A percentile compares a stretch with the other conserved stretches of the same genome.
phyloP scores from a whole-genome alignment of 805 yeast species.

The Candida nanaspora region DNA sequence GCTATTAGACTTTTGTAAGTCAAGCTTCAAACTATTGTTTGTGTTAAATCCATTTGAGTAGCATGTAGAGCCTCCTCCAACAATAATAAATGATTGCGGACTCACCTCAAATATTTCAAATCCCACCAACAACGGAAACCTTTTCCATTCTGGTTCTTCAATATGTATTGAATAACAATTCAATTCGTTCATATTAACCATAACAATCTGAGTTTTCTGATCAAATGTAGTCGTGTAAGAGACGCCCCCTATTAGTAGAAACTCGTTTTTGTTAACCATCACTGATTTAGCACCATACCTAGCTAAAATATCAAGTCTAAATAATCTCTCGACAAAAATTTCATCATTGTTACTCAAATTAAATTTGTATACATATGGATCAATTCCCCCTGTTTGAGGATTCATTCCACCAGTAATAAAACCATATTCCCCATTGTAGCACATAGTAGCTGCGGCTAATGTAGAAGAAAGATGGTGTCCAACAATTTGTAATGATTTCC shows the following conservation, averaged over 20 bases:
- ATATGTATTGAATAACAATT: conserved; percentile 21
- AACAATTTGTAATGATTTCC: conserved; percentile 1
- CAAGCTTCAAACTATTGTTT: too few species aligned
- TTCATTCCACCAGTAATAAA: conserved; percentile 42
- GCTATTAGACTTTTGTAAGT: too few species aligned
- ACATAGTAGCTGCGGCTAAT: conserved; percentile 12
- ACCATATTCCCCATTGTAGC: conserved; percentile 24
- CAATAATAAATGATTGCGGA: conserved; percentile 9
- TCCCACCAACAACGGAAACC: conserved; percentile 47
- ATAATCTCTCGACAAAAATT: conserved; percentile 12
- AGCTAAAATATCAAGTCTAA: conserved; percentile 26
- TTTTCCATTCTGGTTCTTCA: conserved; percentile 30
- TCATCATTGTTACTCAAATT: too few species aligned
- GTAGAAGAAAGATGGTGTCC: conserved; percentile 2
- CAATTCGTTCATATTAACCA: conserved; percentile 18
- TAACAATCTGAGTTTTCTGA: conserved; percentile 29
- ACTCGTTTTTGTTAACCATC: conserved; percentile 21
- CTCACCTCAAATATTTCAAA: conserved; percentile 26
- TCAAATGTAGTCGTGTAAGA: conserved; percentile 29
- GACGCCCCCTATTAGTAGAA: conserved; percentile 54
- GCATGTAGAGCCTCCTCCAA: conserved; percentile 79
- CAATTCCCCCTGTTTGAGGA: conserved; percentile 16
- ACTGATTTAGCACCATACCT: conserved; percentile 43
- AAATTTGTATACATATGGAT: conserved; percentile 29
- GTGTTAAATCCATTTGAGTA: conserved; percentile 68